These are phyloP conservation scores for Coelastrella sp. DNA, from an alignment of 139 green algal genomes.

Conservation along the genomic window DNA sequence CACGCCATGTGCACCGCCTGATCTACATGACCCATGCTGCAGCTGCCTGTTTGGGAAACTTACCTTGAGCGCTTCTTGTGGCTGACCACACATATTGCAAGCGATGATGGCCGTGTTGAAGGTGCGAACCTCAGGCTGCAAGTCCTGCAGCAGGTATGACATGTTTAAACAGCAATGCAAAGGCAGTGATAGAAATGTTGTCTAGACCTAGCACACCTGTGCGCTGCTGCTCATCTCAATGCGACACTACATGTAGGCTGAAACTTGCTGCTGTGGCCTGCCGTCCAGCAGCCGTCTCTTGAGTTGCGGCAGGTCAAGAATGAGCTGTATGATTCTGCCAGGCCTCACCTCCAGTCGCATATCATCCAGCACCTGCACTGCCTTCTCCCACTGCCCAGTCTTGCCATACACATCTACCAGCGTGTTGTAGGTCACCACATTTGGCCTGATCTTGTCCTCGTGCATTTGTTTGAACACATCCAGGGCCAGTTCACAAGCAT, in stretches of 20 bases:
- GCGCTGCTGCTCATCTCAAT: neutral
- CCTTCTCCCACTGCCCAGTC: constrained; percentile 63
- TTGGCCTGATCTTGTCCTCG: constrained; percentile 48
- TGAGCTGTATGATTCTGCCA: no score
- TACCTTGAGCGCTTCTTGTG: constrained; percentile 57
- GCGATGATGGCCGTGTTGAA: constrained; percentile 70
- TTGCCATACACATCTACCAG: constrained; percentile 69
- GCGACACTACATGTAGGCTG: no score
- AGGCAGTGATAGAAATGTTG: no score
- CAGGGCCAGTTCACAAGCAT: constrained; percentile 60
- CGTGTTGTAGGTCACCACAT: constrained; percentile 62
- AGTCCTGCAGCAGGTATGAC: constrained; percentile 19
- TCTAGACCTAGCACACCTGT: neutral
- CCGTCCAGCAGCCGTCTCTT: neutral
- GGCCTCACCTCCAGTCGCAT: constrained; percentile 53
- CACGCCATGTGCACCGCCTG: neutral
- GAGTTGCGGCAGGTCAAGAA: no score
- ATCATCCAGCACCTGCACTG: constrained; percentile 58
- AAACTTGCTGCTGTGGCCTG: neutral
- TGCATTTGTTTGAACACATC: constrained; percentile 66
- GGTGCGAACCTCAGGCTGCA: constrained; percentile 57
- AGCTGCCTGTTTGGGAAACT: neutral
- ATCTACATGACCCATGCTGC: no score
- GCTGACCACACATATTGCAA: constrained; percentile 64
- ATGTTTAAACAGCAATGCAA: no score